Evolutionary conservation across 805 yeast species (phyloP).

Genomic region (Wickerhamiella vanderwaltii): DNA sequence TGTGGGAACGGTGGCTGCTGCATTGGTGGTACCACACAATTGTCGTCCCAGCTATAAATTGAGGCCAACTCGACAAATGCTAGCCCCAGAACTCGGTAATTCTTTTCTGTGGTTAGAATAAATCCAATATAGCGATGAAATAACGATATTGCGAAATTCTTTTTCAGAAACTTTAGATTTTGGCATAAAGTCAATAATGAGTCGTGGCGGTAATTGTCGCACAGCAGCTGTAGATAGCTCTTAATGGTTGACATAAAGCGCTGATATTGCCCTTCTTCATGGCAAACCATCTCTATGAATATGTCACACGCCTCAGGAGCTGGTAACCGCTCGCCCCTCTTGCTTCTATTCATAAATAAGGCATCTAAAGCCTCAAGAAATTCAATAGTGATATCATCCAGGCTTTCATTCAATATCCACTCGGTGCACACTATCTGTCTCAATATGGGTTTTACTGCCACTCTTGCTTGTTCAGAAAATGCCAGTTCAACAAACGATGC

Average conservation of each 20-base stretch:
- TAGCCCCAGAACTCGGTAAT: slow-evolving; percentile 6
- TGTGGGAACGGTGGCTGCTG: slow-evolving; percentile 2
- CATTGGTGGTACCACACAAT: not conserved
- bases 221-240: not conserved
- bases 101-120: slow-evolving; percentile 1
- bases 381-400: not conserved
- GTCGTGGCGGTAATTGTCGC: slow-evolving; percentile 4
- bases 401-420: not conserved
- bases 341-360: not conserved
- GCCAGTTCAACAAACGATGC: slow-evolving; percentile 1
- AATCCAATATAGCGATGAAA: slow-evolving; percentile 2
- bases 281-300: not conserved
- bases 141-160: not conserved
- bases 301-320: not conserved
- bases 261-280: not conserved
- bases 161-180: not conserved
- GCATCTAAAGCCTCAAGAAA: not conserved
- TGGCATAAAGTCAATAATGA: slow-evolving; percentile 4
- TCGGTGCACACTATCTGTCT: slow-evolving; percentile 2
- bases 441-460: not conserved
- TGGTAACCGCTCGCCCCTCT: not conserved
- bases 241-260: not conserved
- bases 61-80: slow-evolving; percentile 3
- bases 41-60: not conserved
- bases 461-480: not conserved